phyloP scores from a whole-genome alignment of 2,329 filamentous ascomycete species.

The Biscogniauxia sp. region DNA sequence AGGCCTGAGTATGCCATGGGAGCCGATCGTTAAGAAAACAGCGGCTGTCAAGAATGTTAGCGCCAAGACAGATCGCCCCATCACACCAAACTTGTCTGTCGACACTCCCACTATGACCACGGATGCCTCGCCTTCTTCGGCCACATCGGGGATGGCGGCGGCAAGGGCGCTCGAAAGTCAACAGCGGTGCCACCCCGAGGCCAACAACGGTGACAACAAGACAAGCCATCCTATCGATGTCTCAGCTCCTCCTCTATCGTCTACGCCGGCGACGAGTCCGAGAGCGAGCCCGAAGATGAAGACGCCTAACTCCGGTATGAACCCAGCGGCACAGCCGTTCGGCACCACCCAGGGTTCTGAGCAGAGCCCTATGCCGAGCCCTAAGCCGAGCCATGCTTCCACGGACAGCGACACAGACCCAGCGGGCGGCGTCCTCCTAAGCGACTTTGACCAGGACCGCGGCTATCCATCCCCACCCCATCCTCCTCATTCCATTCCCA shows the following conservation, averaged over 20 bases:
- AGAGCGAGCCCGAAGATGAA: background rate
- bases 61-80: background rate
- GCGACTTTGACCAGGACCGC: too few species aligned
- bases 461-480: too few species aligned
- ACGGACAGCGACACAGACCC: background rate
- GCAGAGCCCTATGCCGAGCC: background rate
- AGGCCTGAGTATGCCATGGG: too few species aligned
- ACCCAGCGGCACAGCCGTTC: conserved; percentile 5
- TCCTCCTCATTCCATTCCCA: too few species aligned
- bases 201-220: background rate
- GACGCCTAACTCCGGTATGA: conserved; percentile 1
- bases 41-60: background rate
- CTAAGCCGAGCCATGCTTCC: background rate
- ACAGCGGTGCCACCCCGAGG: too few species aligned
- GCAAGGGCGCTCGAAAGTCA: background rate
- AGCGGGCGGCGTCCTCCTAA: background rate
- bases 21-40: background rate
- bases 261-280: conserved; percentile 1
- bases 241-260: background rate
- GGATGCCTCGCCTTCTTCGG: background rate
- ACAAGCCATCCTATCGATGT: background rate
- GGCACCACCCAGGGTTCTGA: background rate
- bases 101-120: background rate
- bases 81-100: background rate
- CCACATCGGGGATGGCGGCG: background rate